Conservation (phyloP, 352 stramenopile species). For the Globisporangium carolinianum region DNA sequence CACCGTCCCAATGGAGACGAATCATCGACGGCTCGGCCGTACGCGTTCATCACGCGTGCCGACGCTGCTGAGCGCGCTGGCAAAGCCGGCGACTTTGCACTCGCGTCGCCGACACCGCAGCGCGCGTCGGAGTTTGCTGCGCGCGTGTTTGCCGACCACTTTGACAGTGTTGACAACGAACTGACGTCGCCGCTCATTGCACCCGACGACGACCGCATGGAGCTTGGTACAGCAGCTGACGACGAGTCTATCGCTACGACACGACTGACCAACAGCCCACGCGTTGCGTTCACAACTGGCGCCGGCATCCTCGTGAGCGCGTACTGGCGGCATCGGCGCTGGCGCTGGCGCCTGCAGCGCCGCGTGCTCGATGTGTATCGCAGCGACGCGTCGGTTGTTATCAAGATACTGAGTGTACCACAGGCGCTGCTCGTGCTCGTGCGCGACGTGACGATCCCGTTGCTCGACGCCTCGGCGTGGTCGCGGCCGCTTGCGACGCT, state of each 20-base stretch:
- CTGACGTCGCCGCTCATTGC: slow-evolving; percentile 59
- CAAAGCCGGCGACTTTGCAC: slow-evolving; percentile 13
- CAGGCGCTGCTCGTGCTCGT: slow-evolving; percentile 40
- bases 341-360: slow-evolving; percentile 57
- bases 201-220: slow-evolving; percentile 25
- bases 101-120: slow-evolving; percentile 16
- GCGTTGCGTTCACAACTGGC: slow-evolving; percentile 29
- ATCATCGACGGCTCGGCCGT: slow-evolving; percentile 14
- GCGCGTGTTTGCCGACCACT: slow-evolving; percentile 60
- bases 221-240: slow-evolving; percentile 1
- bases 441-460: slow-evolving; percentile 62
- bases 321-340: slow-evolving; percentile 69
- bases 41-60: slow-evolving; percentile 38
- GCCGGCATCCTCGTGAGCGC: slow-evolving; percentile 34
- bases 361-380: slow-evolving; percentile 35
- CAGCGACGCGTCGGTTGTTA: slow-evolving; percentile 28
- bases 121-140: slow-evolving; percentile 26
- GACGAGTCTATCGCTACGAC: background rate
- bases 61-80: slow-evolving; percentile 12
- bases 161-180: slow-evolving; percentile 27
- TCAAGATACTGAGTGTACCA: slow-evolving; percentile 48
- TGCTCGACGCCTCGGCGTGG: slow-evolving; percentile 63
- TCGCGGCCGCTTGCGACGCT: slow-evolving; percentile 81
- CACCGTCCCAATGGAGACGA: slow-evolving; percentile 7
- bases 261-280: background rate